These are phyloP conservation scores for Periconia sp. DNA, from an alignment of 2,329 filamentous ascomycete species.

Conservation along the genomic window DNA sequence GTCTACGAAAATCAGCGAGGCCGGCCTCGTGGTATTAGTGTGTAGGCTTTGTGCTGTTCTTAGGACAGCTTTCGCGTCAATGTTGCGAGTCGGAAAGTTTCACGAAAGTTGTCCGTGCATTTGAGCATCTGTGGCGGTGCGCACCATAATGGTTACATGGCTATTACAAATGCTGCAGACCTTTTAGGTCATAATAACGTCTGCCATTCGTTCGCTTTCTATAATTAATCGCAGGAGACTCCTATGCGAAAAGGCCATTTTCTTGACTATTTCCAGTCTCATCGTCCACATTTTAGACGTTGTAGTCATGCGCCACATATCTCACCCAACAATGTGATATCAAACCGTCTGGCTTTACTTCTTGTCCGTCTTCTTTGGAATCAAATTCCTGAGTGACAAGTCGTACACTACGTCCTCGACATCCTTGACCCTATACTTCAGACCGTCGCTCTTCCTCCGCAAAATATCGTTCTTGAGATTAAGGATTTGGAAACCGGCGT, in stretches of 20 bases:
- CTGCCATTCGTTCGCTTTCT: too few species aligned
- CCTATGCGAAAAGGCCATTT: neutral
- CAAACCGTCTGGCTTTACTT: neutral
- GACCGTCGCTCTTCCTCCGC: conserved; percentile 84
- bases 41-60: neutral
- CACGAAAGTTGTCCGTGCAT: conserved; percentile 8
- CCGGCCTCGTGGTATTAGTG: neutral
- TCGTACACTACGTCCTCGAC: conserved; percentile 99
- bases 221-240: too few species aligned
- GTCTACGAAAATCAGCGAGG: neutral
- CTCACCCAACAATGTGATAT: neutral
- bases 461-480: conserved; percentile 97
- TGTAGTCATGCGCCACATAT: conserved; percentile 6
- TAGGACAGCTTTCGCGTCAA: neutral
- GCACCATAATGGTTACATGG: too few species aligned
- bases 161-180: too few species aligned
- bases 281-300: too few species aligned
- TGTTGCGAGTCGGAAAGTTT: conserved; percentile 9
- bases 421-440: conserved; percentile 98
- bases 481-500: conserved; percentile 94
- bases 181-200: too few species aligned
- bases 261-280: too few species aligned
- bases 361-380: conserved; percentile 49
- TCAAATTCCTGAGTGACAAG: conserved; percentile 81
- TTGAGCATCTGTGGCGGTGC: conserved; percentile 6